Conservation (phyloP, 176 grass and related monocot genomes). For the Leersia perrieri region DNA sequence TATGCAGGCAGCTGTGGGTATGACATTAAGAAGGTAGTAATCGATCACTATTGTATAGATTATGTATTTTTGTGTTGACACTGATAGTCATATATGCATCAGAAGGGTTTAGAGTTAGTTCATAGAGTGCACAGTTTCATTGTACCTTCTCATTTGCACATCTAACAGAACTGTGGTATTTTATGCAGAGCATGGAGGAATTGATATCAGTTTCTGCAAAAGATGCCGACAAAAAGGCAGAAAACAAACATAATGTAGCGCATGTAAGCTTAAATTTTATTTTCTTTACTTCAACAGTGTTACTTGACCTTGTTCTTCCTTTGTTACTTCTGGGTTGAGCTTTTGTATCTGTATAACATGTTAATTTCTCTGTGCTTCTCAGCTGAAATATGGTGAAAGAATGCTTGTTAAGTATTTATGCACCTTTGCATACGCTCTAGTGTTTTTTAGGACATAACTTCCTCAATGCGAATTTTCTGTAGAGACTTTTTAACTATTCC, state of each 20-base stretch:
- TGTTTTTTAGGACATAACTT: background rate
- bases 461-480: background rate
- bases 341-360: slow-evolving; percentile 4
- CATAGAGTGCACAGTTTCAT: background rate
- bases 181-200: slow-evolving; percentile 81
- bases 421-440: background rate
- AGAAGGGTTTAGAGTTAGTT: slow-evolving; percentile 9
- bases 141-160: slow-evolving; percentile 16
- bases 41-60: slow-evolving; percentile 14
- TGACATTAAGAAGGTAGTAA: slow-evolving; percentile 73
- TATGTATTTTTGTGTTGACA: slow-evolving; percentile 30
- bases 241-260: slow-evolving; percentile 27
- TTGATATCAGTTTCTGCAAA: slow-evolving; percentile 65
- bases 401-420: slow-evolving; percentile 5
- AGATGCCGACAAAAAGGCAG: slow-evolving; percentile 46
- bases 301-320: slow-evolving; percentile 4
- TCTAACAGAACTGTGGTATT: slow-evolving; percentile 12
- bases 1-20: slow-evolving; percentile 79
- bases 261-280: slow-evolving; percentile 40
- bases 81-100: background rate
- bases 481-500: background rate
- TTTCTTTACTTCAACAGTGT: background rate
- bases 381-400: background rate
- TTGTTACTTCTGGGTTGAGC: background rate
- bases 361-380: background rate